phyloP scores from a whole-genome alignment of 352 stramenopile genomes.

The Pythium aphanidermatum region DNA sequence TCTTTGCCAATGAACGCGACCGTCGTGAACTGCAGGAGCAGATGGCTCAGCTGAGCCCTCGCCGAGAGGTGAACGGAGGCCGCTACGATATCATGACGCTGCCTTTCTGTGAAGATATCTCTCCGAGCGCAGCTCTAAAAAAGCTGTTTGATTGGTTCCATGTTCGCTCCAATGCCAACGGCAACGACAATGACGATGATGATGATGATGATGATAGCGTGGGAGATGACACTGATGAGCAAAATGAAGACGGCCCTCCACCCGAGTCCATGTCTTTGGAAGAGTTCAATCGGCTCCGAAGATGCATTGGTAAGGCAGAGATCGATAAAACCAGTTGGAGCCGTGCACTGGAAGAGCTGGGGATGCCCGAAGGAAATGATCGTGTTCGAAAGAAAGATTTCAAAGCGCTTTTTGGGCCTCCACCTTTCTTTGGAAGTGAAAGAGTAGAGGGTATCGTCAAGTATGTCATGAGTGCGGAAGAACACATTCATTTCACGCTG shows the following conservation, averaged over 20 bases:
- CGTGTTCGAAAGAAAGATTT: conserved; percentile 31
- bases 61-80: conserved; percentile 16
- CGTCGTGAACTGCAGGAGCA: conserved; percentile 23
- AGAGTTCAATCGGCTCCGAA: conserved; percentile 39
- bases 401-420: conserved; percentile 46
- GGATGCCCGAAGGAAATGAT: conserved; percentile 4
- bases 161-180: not conserved
- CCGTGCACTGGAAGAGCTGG: conserved; percentile 35
- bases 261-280: conserved; percentile 24
- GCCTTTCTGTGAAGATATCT: conserved; percentile 51
- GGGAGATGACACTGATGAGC: not conserved
- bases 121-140: conserved; percentile 30
- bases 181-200: conserved; percentile 7
- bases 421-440: conserved; percentile 46
- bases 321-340: conserved; percentile 29
- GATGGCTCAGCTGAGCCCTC: conserved; percentile 37
- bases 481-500: conserved; percentile 37
- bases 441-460: conserved; percentile 33
- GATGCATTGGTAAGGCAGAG: conserved; percentile 25
- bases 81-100: conserved; percentile 32
- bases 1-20: conserved; percentile 25
- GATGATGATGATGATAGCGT: not conserved
- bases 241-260: too few relatives aligned
- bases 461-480: conserved; percentile 35
- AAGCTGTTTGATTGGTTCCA: conserved; percentile 42